Percentiles rank a stretch among this genome's conserved stretches.
Conservation (phyloP, 2,329 filamentous ascomycete species). For the Trichoderma sp. region DNA sequence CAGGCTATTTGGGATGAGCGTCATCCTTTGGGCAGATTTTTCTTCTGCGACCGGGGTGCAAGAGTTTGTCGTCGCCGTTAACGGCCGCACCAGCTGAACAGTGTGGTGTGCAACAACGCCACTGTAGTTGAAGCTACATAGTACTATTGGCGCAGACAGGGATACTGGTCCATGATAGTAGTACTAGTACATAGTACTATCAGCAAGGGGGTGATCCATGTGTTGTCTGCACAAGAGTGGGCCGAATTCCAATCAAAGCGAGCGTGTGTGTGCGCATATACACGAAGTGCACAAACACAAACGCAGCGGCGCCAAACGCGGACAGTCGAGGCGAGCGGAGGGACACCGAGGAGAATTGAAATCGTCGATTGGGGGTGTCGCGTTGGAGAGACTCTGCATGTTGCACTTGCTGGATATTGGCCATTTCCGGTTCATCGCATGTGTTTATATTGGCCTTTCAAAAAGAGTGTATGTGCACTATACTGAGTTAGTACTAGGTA, state of each 20-base stretch:
- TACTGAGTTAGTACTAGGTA: too few species aligned
- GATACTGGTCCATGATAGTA: not conserved
- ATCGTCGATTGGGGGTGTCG: not conserved
- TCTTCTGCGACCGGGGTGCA: not conserved
- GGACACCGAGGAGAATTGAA: not conserved
- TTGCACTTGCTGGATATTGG: not conserved
- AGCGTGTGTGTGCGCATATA: not conserved
- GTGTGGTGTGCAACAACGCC: conserved; percentile 14
- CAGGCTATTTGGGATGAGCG: not conserved
- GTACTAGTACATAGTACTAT: too few species aligned
- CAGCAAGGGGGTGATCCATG: conserved; percentile 5
- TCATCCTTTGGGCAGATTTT: conserved; percentile 14
- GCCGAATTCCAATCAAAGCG: not conserved
- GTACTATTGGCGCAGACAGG: conserved; percentile 8
- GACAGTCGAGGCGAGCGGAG: not conserved
- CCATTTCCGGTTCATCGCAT: not conserved
- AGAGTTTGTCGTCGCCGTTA: not conserved
- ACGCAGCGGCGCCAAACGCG: not conserved
- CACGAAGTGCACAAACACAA: not conserved
- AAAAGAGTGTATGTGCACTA: too few species aligned
- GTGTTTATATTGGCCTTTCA: not conserved
- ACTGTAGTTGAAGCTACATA: conserved; percentile 5
- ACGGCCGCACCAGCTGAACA: conserved; percentile 1
- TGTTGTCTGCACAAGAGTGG: conserved; percentile 1
- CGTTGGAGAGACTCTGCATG: not conserved